phyloP scores from a whole-genome alignment of 306 rosid species.

The Castanea crenata region DNA sequence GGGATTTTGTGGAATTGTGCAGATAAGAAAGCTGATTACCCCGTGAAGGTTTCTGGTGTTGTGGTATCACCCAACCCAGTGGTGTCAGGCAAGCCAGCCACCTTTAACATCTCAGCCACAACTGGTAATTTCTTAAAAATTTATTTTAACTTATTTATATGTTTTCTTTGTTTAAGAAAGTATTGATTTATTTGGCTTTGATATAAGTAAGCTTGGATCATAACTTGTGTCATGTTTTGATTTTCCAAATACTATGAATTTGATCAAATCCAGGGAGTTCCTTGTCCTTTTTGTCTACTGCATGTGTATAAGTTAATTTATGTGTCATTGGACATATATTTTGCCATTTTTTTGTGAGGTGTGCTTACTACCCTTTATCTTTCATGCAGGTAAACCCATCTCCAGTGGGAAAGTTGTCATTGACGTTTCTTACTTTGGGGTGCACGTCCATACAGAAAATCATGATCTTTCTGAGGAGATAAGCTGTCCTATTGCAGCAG shows the following conservation, averaged over 20 bases:
- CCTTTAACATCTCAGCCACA: slow-evolving; percentile 71
- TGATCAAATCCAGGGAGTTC: background rate
- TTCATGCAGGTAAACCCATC: slow-evolving; percentile 48
- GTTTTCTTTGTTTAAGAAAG: background rate
- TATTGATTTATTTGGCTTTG: background rate
- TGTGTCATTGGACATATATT: background rate
- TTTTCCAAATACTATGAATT: too few species aligned
- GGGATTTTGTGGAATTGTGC: slow-evolving; percentile 13
- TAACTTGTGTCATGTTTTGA: background rate
- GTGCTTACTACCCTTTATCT: slow-evolving; percentile 21
- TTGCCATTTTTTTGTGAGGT: background rate
- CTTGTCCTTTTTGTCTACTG: background rate
- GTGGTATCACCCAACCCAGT: slow-evolving; percentile 66
- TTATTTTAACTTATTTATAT: background rate
- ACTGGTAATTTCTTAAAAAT: slow-evolving; percentile 41
- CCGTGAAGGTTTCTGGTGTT: slow-evolving; percentile 66
- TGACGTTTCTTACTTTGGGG: slow-evolving; percentile 63
- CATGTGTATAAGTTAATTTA: slow-evolving; percentile 2
- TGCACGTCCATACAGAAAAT: slow-evolving; percentile 67
- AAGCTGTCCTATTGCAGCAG: slow-evolving; percentile 55
- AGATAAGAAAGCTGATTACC: slow-evolving; percentile 59
- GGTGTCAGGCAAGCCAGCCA: slow-evolving; percentile 61
- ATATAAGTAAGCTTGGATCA: background rate
- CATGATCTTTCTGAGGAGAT: slow-evolving; percentile 52
- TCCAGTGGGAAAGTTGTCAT: slow-evolving; percentile 60